Evolutionary conservation across 305 asterid genomes (phyloP).

Genomic region (Plantago rigida): DNA sequence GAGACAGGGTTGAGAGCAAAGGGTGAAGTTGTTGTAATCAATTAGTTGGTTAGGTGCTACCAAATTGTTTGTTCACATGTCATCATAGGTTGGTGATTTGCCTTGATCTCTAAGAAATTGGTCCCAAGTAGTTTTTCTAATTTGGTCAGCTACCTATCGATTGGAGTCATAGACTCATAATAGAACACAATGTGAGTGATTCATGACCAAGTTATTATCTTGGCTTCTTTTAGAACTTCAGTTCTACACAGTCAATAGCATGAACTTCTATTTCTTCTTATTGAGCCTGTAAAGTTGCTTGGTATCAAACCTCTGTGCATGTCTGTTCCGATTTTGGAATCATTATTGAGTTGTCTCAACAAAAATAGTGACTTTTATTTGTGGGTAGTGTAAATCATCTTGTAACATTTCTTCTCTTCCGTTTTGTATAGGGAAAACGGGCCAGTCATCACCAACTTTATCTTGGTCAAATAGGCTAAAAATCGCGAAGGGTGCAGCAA

Average conservation of each 20-base stretch:
- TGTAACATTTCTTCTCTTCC: neutral
- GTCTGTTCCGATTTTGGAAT: neutral
- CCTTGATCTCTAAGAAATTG: constrained; percentile 9
- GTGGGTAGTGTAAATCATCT: no score
- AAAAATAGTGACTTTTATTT: no score
- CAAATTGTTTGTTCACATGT: constrained; percentile 23
- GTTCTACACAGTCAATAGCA: no score
- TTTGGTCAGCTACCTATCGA: no score
- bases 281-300: no score
- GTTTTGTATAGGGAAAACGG: constrained; percentile 47
- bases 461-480: constrained; percentile 69
- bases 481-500: constrained; percentile 62
- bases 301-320: neutral
- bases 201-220: no score
- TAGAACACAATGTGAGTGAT: no score
- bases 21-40: neutral
- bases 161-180: no score
- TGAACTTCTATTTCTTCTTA: no score
- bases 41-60: constrained; percentile 5
- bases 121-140: neutral
- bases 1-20: no score
- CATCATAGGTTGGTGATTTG: constrained; percentile 18
- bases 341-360: no score
- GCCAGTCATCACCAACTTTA: constrained; percentile 48
- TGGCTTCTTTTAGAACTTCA: no score